A percentile compares a stretch with the other conserved stretches of the same genome.
Conservation (phyloP, 495 filamentous ascomycete genomes). For the Rhypophila decipiens region DNA sequence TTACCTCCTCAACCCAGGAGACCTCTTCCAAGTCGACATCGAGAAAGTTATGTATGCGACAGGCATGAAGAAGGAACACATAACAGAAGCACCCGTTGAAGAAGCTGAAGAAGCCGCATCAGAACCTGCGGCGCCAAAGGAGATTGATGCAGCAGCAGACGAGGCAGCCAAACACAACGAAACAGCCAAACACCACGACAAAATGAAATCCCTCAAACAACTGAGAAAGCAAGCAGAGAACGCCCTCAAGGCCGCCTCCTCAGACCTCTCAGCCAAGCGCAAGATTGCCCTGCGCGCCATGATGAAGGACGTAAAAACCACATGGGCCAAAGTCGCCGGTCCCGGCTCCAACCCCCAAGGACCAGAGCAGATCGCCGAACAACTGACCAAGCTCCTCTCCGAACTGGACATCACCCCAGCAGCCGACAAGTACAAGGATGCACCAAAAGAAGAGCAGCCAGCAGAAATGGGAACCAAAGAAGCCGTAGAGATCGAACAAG, state of each 20-base stretch:
- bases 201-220: slow-evolving; percentile 14
- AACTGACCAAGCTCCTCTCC: slow-evolving; percentile 10
- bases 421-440: slow-evolving; percentile 3
- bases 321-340: slow-evolving; percentile 18
- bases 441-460: no score
- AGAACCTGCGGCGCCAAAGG: slow-evolving; percentile 13
- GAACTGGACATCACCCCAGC: slow-evolving; percentile 10
- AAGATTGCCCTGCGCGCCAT: slow-evolving; percentile 32
- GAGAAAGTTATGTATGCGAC: slow-evolving; percentile 84
- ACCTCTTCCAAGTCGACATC: slow-evolving; percentile 92
- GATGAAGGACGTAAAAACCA: slow-evolving; percentile 20
- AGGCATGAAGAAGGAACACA: slow-evolving; percentile 40
- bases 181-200: slow-evolving; percentile 6
- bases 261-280: slow-evolving; percentile 19
- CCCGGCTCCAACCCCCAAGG: slow-evolving; percentile 7
- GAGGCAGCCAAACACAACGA: slow-evolving; percentile 25
- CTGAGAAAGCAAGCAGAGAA: slow-evolving; percentile 15
- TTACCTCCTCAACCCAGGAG: slow-evolving; percentile 94
- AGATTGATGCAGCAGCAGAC: slow-evolving; percentile 15
- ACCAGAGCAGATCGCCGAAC: slow-evolving; percentile 12
- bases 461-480: slow-evolving; percentile 1
- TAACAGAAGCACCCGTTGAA: slow-evolving; percentile 19
- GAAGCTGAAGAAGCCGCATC: slow-evolving; percentile 14
- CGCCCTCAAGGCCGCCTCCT: slow-evolving; percentile 22
- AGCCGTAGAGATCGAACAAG: background rate